Conservation (phyloP, 345 rosid species). For the Citrus sp. region DNA sequence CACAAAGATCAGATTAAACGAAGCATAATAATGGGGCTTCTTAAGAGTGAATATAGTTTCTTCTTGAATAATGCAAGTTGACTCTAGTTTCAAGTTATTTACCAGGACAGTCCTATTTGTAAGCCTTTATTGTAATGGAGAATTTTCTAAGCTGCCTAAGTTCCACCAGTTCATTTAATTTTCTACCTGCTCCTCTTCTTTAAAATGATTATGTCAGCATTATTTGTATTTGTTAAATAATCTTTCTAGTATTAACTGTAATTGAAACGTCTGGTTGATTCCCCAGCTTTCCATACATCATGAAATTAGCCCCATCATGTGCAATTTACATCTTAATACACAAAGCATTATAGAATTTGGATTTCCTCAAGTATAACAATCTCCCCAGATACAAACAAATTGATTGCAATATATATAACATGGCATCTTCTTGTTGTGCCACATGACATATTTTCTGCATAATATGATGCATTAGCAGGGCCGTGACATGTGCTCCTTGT, state of each 20-base stretch:
- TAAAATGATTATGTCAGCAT: too few relatives aligned
- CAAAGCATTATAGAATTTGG: neutral
- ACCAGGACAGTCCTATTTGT: neutral
- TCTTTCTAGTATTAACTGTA: neutral
- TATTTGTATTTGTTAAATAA: too few relatives aligned
- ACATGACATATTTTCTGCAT: neutral
- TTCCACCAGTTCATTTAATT: too few relatives aligned
- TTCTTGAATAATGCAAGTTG: neutral
- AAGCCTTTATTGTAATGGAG: neutral
- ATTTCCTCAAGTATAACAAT: neutral
- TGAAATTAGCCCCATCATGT: too few relatives aligned
- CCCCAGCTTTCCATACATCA: too few relatives aligned
- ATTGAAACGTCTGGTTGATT: neutral
- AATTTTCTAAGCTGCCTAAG: neutral
- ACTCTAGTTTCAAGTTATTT: neutral
- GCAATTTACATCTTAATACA: neutral
- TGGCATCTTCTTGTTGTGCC: neutral
- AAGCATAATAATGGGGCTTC: neutral
- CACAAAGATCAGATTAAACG: neutral
- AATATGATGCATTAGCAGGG: accelerated
- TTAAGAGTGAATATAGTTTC: neutral
- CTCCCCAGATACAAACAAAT: neutral
- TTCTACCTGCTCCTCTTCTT: too few relatives aligned
- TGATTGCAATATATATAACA: neutral
- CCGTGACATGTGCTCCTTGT: neutral